phyloP scores from a whole-genome alignment of 257 asterid genomes.

The Solanum pinnatisectum region DNA sequence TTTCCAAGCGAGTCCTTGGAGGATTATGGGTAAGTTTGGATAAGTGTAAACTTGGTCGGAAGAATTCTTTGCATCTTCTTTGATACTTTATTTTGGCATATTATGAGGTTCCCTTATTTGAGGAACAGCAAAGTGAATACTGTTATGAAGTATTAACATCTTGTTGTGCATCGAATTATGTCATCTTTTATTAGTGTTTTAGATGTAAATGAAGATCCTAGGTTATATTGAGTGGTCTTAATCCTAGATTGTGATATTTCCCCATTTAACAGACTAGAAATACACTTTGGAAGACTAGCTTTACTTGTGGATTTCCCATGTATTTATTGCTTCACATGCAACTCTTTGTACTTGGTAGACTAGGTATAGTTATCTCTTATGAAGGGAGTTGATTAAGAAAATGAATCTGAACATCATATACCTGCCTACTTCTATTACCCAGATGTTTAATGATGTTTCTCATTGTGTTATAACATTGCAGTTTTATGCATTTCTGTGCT shows the following conservation, averaged over 20 bases:
- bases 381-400: background rate
- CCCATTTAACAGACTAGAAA: background rate
- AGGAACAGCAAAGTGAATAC: background rate
- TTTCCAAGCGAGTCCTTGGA: slow-evolving; percentile 65
- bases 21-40: slow-evolving; percentile 78
- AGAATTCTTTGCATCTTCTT: background rate
- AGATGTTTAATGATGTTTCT: background rate
- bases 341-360: background rate
- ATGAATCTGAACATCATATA: background rate
- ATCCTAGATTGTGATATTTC: background rate
- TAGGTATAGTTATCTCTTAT: background rate
- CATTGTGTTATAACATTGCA: background rate
- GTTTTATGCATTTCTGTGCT: background rate
- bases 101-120: background rate
- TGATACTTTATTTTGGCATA: background rate
- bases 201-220: background rate
- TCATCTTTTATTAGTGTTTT: background rate
- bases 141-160: background rate
- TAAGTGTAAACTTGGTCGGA: background rate
- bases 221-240: background rate
- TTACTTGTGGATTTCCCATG: background rate
- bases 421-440: background rate
- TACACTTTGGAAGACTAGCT: background rate
- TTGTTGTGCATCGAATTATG: background rate
- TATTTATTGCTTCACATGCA: background rate